Conservation (phyloP, 352 stramenopile genomes). For the Pythium vanterpoolii region DNA sequence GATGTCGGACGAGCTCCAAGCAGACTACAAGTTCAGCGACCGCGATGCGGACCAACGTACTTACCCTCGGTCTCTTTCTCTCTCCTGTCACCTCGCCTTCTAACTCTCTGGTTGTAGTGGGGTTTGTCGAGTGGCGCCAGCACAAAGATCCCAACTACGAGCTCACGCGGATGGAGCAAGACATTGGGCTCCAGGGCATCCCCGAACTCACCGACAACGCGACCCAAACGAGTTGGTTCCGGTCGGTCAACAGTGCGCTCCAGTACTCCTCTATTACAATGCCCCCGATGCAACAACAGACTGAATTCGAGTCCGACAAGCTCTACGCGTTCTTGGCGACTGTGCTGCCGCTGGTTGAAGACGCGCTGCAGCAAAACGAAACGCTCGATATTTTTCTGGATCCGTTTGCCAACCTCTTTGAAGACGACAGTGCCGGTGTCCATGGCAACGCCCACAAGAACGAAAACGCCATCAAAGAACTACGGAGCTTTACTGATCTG, state of each 20-base stretch:
- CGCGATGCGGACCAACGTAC: constrained; percentile 74
- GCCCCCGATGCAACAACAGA: constrained; percentile 27
- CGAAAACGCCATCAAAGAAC: constrained; percentile 89
- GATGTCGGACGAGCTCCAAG: constrained; percentile 79
- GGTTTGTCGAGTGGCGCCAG: constrained; percentile 83
- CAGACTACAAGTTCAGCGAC: constrained; percentile 84
- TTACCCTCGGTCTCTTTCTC: neutral
- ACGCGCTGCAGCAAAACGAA: constrained; percentile 82
- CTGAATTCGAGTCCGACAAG: constrained; percentile 66
- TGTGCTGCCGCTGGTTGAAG: constrained; percentile 66
- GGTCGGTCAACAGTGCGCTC: constrained; percentile 74
- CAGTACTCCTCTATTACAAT: constrained; percentile 79
- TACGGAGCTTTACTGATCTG: constrained; percentile 93
- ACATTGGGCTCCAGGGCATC: constrained; percentile 73
- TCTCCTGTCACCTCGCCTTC: no score
- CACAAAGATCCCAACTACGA: constrained; percentile 86
- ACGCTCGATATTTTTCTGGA: constrained; percentile 85
- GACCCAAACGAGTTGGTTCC: constrained; percentile 84
- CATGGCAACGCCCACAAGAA: constrained; percentile 57
- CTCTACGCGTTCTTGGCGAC: constrained; percentile 65
- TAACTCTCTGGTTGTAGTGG: constrained; percentile 20
- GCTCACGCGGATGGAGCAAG: constrained; percentile 69
- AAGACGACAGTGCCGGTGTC: constrained; percentile 47
- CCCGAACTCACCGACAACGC: constrained; percentile 59
- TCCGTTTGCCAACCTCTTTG: constrained; percentile 63